Evolutionary conservation across 2,329 filamentous ascomycete species (phyloP).

Genomic region (Penicillium italicum): DNA sequence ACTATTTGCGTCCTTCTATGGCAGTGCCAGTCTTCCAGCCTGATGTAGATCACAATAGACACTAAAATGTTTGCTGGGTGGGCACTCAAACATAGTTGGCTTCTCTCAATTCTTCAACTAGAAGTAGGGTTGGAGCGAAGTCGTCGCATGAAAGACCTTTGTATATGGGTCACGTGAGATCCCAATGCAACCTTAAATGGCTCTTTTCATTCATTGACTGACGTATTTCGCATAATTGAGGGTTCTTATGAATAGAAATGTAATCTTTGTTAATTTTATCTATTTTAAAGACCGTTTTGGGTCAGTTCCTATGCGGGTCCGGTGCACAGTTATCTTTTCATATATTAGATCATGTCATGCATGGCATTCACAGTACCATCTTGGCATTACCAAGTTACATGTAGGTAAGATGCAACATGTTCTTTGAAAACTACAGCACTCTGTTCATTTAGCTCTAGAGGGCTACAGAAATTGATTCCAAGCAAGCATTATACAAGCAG

Average conservation of each 20-base stretch:
- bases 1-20: background rate
- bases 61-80: background rate
- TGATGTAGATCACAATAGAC: background rate
- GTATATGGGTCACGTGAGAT: slow-evolving; percentile 4
- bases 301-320: background rate
- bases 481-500: background rate
- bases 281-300: too few relatives aligned
- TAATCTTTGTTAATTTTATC: background rate
- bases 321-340: background rate
- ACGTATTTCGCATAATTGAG: background rate
- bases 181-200: slow-evolving; percentile 2
- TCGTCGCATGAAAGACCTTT: slow-evolving; percentile 1
- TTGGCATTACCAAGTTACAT: background rate
- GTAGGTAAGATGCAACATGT: background rate
- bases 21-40: background rate
- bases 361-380: background rate
- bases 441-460: background rate
- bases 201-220: background rate
- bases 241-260: too few relatives aligned
- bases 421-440: background rate
- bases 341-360: background rate
- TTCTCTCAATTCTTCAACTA: background rate
- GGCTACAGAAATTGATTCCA: background rate
- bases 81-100: background rate
- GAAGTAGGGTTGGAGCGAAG: slow-evolving; percentile 1